Percentiles rank a stretch among this genome's conserved stretches.
These are phyloP conservation scores for Antrodiella citrinella DNA, from an alignment of 768 basidiomycete genomes.

Conservation along the genomic window DNA sequence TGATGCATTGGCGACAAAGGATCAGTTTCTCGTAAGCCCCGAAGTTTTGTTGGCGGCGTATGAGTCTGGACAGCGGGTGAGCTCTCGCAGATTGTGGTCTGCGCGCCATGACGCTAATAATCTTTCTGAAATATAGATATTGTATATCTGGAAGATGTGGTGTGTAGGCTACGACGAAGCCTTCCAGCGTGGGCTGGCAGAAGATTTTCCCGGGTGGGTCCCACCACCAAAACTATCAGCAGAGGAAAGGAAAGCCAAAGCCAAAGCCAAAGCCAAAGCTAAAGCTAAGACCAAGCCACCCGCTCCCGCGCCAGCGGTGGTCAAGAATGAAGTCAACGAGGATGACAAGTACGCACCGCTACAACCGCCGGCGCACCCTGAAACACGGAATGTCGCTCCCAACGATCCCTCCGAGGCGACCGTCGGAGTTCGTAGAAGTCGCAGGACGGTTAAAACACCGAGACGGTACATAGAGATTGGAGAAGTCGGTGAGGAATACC, in stretches of 20 bases:
- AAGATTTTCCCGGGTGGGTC: not conserved
- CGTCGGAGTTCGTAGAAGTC: too few species aligned
- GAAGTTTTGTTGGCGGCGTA: conserved; percentile 4
- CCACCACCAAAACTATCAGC: too few species aligned
- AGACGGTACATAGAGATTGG: too few species aligned
- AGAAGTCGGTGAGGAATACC: too few species aligned
- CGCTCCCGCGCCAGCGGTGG: too few species aligned
- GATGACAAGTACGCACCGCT: not conserved
- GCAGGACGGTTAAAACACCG: too few species aligned
- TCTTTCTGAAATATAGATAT: not conserved
- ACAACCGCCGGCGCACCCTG: not conserved
- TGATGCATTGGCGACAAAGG: not conserved
- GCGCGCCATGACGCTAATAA: not conserved
- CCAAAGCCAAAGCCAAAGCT: not conserved
- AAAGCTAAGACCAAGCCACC: not conserved
- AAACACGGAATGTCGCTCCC: not conserved
- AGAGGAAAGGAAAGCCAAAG: too few species aligned
- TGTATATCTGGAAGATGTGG: conserved; percentile 8
- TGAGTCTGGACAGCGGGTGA: conserved; percentile 1
- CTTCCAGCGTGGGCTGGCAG: conserved; percentile 7
- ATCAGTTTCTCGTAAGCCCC: not conserved
- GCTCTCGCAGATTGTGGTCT: not conserved
- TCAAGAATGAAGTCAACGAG: not conserved
- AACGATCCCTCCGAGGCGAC: too few species aligned
- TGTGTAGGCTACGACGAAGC: conserved; percentile 9